A percentile compares a stretch with the other conserved stretches of the same genome.
Conservation (phyloP, 2,329 filamentous ascomycete genomes). For the Colletotrichum filicis region DNA sequence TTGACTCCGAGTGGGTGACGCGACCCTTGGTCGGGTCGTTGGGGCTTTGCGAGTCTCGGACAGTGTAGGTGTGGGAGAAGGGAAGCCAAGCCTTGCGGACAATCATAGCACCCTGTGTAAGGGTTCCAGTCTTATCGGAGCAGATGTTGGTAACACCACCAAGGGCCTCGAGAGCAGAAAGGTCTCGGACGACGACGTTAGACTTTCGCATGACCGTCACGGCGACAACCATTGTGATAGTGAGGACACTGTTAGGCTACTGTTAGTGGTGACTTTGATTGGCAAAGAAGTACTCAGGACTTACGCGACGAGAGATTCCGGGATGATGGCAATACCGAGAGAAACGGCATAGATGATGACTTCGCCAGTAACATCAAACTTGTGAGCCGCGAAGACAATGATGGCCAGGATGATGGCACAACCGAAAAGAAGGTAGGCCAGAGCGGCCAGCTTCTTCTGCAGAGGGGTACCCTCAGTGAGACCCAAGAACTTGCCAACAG, state of each 20-base stretch:
- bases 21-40: constrained; percentile 69
- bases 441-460: constrained; percentile 80
- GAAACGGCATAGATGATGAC: constrained; percentile 69
- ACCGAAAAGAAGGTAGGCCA: constrained; percentile 81
- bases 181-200: constrained; percentile 73
- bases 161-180: constrained; percentile 75
- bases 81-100: constrained; percentile 75
- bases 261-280: constrained; percentile 34
- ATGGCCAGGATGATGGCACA: constrained; percentile 71
- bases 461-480: constrained; percentile 78
- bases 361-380: constrained; percentile 61
- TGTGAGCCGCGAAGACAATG: constrained; percentile 68
- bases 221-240: constrained; percentile 76
- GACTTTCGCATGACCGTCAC: constrained; percentile 73
- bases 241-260: constrained; percentile 60
- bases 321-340: constrained; percentile 71
- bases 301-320: constrained; percentile 72
- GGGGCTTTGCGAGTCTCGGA: constrained; percentile 70
- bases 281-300: constrained; percentile 35
- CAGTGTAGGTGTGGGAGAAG: constrained; percentile 64
- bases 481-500: constrained; percentile 68
- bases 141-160: constrained; percentile 79
- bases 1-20: constrained; percentile 57
- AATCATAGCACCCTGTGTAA: constrained; percentile 77
- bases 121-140: constrained; percentile 78